A percentile compares a stretch with the other conserved stretches of the same genome.
Conservation (phyloP, 2,329 filamentous ascomycete species). For the Colletotrichum brevisporum region DNA sequence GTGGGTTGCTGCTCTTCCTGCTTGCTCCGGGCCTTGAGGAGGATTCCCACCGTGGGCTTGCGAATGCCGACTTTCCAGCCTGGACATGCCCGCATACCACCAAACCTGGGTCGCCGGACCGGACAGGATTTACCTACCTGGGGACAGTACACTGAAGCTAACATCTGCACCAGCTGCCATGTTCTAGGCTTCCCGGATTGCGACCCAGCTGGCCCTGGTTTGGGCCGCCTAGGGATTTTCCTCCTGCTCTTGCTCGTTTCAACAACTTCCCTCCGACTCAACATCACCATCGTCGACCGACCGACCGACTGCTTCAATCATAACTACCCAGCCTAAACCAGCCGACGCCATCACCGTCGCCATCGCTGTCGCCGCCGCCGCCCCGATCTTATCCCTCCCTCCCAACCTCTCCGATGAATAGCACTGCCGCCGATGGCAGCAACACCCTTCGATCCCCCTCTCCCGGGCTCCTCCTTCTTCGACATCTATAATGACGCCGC, state of each 20-base stretch:
- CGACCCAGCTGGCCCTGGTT: slow-evolving; percentile 53
- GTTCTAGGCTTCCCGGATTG: slow-evolving; percentile 51
- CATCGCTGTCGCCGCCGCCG: slow-evolving; percentile 37
- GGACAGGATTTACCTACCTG: neutral
- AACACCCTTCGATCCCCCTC: slow-evolving; percentile 61
- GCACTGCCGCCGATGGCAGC: slow-evolving; percentile 65
- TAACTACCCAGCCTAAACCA: slow-evolving; percentile 27
- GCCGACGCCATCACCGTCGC: slow-evolving; percentile 33
- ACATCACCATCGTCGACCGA: slow-evolving; percentile 39
- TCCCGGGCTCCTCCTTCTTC: slow-evolving; percentile 63
- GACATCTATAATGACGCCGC: slow-evolving; percentile 68
- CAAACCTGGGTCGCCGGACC: slow-evolving; percentile 1
- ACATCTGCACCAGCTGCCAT: slow-evolving; percentile 46
- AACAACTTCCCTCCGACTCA: slow-evolving; percentile 17
- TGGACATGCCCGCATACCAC: slow-evolving; percentile 22
- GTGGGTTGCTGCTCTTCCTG: slow-evolving; percentile 22
- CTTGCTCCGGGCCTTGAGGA: slow-evolving; percentile 24
- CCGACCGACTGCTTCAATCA: slow-evolving; percentile 34
- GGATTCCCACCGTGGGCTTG: slow-evolving; percentile 27
- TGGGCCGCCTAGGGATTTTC: slow-evolving; percentile 44
- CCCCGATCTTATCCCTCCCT: slow-evolving; percentile 28
- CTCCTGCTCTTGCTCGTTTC: slow-evolving; percentile 8
- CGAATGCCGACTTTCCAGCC: slow-evolving; percentile 36
- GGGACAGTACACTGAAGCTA: slow-evolving; percentile 27
- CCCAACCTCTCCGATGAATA: slow-evolving; percentile 49